These are phyloP conservation scores for Botrytis byssoidea DNA, from an alignment of 2,329 filamentous ascomycete genomes.

Conservation along the genomic window DNA sequence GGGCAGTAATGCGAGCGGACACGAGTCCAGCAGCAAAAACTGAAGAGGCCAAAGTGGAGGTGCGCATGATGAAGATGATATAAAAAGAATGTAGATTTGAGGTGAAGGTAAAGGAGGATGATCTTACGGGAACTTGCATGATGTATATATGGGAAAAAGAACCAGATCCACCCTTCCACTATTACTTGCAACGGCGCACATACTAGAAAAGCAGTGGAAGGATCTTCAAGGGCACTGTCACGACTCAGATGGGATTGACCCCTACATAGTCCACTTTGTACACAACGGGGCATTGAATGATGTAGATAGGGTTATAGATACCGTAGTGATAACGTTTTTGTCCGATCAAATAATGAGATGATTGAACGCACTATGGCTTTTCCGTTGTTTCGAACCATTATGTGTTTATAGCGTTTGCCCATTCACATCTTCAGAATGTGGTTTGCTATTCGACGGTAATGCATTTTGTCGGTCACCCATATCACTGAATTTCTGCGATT, in stretches of 20 bases:
- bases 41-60: conserved; percentile 9
- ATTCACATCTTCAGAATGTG: neutral
- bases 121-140: neutral
- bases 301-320: neutral
- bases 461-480: neutral
- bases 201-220: neutral
- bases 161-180: neutral
- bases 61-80: conserved; percentile 8
- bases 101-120: neutral
- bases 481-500: neutral
- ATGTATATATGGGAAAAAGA: neutral
- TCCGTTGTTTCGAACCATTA: neutral
- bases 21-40: conserved; percentile 6
- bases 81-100: conserved; percentile 3
- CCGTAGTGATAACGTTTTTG: neutral
- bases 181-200: neutral
- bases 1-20: neutral
- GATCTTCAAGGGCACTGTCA: neutral
- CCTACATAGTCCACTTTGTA: conserved; percentile 1
- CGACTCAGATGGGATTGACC: neutral
- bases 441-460: neutral
- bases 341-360: neutral
- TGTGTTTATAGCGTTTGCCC: neutral
- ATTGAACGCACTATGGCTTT: neutral
- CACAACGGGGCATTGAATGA: neutral